A percentile compares a stretch with the other conserved stretches of the same genome.
phyloP scores from a whole-genome alignment of 2,329 filamentous ascomycete genomes.

The Phaeosphaeria sp. region DNA sequence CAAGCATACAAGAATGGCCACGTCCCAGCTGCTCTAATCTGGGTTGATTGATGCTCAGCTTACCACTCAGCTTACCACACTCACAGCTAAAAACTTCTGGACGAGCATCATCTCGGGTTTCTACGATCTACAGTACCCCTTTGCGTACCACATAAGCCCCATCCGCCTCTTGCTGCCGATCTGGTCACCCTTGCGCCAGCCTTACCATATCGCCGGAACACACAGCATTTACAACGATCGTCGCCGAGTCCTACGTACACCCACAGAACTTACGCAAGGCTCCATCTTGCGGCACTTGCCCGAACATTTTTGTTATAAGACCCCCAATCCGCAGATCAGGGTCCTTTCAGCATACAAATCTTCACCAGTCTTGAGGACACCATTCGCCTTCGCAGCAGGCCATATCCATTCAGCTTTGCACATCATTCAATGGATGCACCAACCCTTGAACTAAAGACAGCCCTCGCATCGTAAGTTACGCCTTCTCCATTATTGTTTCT shows the following conservation, averaged over 20 bases:
- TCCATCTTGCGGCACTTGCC: conserved; percentile 11
- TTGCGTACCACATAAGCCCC: conserved; percentile 6
- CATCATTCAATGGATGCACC: conserved; percentile 46
- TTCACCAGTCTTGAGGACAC: not conserved
- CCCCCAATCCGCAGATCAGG: conserved; percentile 12
- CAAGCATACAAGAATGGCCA: conserved; percentile 33
- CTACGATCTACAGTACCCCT: not conserved
- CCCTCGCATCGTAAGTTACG: conserved; percentile 54
- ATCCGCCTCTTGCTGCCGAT: conserved; percentile 8
- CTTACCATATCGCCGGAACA: conserved; percentile 22
- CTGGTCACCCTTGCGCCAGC: conserved; percentile 21
- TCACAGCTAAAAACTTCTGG: too few relatives aligned
- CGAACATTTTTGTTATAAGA: conserved; percentile 14
- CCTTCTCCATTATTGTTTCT: conserved; percentile 4
- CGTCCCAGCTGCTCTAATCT: conserved; percentile 12
- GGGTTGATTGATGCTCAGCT: too few relatives aligned
- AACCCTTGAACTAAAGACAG: conserved; percentile 54
- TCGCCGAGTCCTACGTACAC: conserved; percentile 25
- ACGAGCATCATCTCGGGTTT: conserved; percentile 4
- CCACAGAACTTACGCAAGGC: conserved; percentile 18
- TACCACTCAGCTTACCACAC: too few relatives aligned
- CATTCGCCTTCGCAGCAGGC: too few relatives aligned
- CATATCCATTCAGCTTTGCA: conserved; percentile 2
- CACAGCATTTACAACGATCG: conserved; percentile 11
- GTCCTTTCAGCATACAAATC: conserved; percentile 2